Base-by-base conservation (phyloP, 371 early-diverging fungal species). In the Capillidium heterosporum region DNA sequence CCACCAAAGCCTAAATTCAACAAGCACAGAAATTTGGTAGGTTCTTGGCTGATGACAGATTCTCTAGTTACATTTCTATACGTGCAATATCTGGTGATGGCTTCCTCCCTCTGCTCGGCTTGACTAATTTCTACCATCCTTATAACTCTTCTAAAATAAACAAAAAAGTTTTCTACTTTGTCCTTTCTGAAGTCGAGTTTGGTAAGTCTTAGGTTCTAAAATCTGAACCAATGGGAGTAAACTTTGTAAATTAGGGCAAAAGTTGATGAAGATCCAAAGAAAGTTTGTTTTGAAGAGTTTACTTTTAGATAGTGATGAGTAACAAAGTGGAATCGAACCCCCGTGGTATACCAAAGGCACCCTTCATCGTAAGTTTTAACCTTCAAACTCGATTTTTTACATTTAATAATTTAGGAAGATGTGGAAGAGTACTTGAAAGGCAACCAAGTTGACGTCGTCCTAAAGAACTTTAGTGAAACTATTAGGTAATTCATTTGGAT, bases 281-380 rank as follows among this genome's bases (percentile, higher is more conserved):
- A n/a, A n/a, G n/a, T n/a, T n/a, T n/a, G n/a, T n/a, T n/a, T n/a
- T n/a, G n/a, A n/a, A n/a, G n/a, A n/a, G n/a, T n/a, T n/a, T n/a
- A n/a, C n/a, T n/a, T n/a, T n/a, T n/a, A n/a, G n/a, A n/a, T n/a
- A n/a, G n/a, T n/a, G n/a, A 24, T 40, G n/a, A 17, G 13, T 19
- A 24, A 29, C 50, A 69, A 61, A 60, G 70, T 84, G 65, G 77
- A 82, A 56, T 67, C 80, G 24, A 95, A 95, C 64, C 89, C 95
- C 23, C 73, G 93, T 51, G 93, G 95, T 60, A 95, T 95, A 58
- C 95, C 95, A 21, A 75, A 76, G 63, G 90, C 93, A n/a, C 93
- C 92, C 32, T 95, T 95, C 72, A 84, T 95, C 59, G 95, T 85
- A 75, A 56, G n/a, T 27, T 4, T 5, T 40, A 17, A 13, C 17